phyloP scores from a whole-genome alignment of 1,284 basidiomycete species.

The Cryptococcus hybrid region DNA sequence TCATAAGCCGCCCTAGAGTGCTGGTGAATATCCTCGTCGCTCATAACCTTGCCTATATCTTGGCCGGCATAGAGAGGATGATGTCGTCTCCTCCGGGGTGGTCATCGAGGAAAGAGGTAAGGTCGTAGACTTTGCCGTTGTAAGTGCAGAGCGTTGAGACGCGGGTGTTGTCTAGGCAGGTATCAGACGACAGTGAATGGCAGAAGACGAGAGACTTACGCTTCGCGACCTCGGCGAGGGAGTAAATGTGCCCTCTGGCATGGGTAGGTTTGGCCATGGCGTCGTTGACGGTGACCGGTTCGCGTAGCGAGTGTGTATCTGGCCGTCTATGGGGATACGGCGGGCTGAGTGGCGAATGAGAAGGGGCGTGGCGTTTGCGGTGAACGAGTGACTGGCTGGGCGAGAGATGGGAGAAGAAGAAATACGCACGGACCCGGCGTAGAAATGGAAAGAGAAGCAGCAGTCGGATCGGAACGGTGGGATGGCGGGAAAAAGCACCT shows the following conservation, averaged over 20 bases:
- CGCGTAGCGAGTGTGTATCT: background rate
- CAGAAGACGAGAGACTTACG: constrained; percentile 24
- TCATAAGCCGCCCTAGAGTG: constrained; percentile 91
- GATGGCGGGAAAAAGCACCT: too few relatives aligned
- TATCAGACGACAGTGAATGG: background rate
- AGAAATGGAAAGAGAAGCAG: too few relatives aligned
- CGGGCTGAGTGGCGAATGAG: too few relatives aligned
- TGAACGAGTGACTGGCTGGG: background rate
- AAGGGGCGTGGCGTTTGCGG: background rate
- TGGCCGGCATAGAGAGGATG: constrained; percentile 69
- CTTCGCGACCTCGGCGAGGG: constrained; percentile 40
- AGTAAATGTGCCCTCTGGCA: constrained; percentile 29
- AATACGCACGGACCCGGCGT: too few relatives aligned
- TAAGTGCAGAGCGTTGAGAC: constrained; percentile 47
- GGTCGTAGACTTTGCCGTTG: constrained; percentile 53
- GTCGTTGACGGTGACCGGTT: background rate
- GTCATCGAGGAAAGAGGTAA: constrained; percentile 54
- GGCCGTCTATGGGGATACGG: background rate
- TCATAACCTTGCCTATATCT: constrained; percentile 81
- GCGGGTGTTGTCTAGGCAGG: constrained; percentile 35
- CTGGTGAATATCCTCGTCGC: constrained; percentile 78
- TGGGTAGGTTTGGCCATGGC: constrained; percentile 9
- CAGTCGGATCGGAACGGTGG: too few relatives aligned
- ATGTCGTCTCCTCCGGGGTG: constrained; percentile 56
- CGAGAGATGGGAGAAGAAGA: background rate